Base-by-base conservation (phyloP, 768 basidiomycete genomes). In the Glaciozyma martinii region DNA sequence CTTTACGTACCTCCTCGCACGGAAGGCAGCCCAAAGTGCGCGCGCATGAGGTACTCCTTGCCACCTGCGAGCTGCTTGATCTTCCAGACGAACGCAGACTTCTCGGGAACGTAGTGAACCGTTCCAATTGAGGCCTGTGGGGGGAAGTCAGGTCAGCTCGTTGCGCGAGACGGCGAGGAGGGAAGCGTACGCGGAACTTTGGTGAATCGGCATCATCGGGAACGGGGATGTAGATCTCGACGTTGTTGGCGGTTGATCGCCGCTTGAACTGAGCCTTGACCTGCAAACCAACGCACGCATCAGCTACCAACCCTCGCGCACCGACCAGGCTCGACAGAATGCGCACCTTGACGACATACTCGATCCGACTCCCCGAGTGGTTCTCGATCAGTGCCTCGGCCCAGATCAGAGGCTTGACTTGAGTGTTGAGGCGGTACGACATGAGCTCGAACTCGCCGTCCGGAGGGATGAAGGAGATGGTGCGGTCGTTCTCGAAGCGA, bases 361-460 rank as follows among this genome's bases (percentile, higher is more conserved):
- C 93, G 47, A 98, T 76, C 63, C 92, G 78, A 71, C 86, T 88
- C n/a, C 94, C 94, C 71, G 83, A 85, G 75, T 98, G 92, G 73
- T 86, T 89, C 77, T 98, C 95, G 13, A 97, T 90, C 2, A 88
- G 85, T 1, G 95, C 95, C 76, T 99, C 95, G 12, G 97, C 94
- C 89, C 89, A 99, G 33, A 99, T 84, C 23, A 99, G 81, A 3
- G 95, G 95, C 76, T 99, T 99, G 63, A 98, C 94, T 0, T 91
- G 89, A 2, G 92, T 94, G 65, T 74, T 76, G 56, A 76, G 82
- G n/a, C 95, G 86, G 77, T 97, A 98, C 6, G 88, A 88, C 92
- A 98, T 97, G 63, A 98, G 83, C 75, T 97, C 95, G 74, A 99
- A 98, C 76, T 97, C 94, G 73, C 95, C 95, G 75, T 98, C 94